Base-by-base conservation (phyloP, 2,329 filamentous ascomycete species). In the Fusarium redolens region DNA sequence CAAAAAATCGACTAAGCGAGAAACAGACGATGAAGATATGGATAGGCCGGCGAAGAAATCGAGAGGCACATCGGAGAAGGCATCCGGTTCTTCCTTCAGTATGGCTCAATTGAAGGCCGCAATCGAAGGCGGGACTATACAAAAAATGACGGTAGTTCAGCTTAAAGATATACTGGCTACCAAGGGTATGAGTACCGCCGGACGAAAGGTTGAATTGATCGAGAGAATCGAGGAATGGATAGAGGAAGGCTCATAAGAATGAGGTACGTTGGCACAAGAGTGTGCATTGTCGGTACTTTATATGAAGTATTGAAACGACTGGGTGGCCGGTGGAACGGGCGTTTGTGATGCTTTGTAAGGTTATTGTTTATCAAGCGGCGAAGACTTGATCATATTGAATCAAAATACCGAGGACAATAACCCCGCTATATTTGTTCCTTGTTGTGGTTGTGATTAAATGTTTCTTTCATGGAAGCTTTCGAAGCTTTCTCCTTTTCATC, bases 191-290 rank as follows among this genome's bases (percentile, higher is more conserved):
- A 86, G 85, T 37, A 83, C 84, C 0, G 78, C 83, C 12, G 89
- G 89, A 1, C 83, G 84, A 75, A 91, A 91, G 80, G 83, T 84
- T 4, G 86, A 88, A 4, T 76, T 91, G 52, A 75, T 90, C 9
- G 88, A 90, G 69, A 84, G 85, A 67, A 78, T 91, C 40, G 88
- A 89, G 78, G 81, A 87, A 65, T 90, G 88, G 88, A 80, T 87
- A 15, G 88, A 90, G 61, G 82, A 84, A 48, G 87, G 86, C 43
- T 73, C 66, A 17, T 78, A 52, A 55, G n/a, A 63, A 40, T 55
- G 57, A 44, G 25, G 48, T 41, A 31, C 25, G 50, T 38, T 54
- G 41, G 41, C 48, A 37, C 15, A n/a, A 18, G 37, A 58, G 47
- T 48, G 37, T 33, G 22, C 40, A 33, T 22, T 30, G 48, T 52